Base-by-base conservation (phyloP, 768 basidiomycete species). In the Agaricus sinodeliciosus region DNA sequence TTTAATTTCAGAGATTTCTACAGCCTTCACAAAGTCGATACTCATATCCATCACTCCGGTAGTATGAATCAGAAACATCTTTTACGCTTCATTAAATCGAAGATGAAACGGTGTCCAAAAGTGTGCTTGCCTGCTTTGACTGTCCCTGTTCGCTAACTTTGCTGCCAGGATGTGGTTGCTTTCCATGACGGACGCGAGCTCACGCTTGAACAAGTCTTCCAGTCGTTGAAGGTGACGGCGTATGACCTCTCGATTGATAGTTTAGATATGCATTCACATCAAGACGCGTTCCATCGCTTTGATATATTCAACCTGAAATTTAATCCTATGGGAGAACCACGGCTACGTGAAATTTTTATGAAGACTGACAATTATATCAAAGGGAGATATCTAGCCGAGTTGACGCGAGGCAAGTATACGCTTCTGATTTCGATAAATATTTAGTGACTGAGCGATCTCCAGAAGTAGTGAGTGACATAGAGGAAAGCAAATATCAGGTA, bases 51-150 rank as follows among this genome's bases (percentile, higher is more conserved):
- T 62, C 92, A 98, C 65, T 95, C 95, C 4, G 96, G 94, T 55
- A 90, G 91, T 70, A 97, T 98, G 94, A 99, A 99, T 66, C 96
- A 99, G 68, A 99, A 99, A 67, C 96, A 99, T 71, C 72, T 99
- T 16, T 72, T 99, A 9, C 91, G 96, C 7, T 98, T 99, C 71
- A 97, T 99, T 74, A 99, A 99, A 68, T 84, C 86, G n/a, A 95
- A 95, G 65, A 94, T 96, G 91, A 94, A 93, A 71, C 83, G 82
- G 18, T 83, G 76, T 60, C 86, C 93, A 1, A 63, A 94, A 44
- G 92, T 90, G 51, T 40, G 79, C 62, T 15, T 9, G 19, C 39
- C 26, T 41, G 39, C 12, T 34, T n/a, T n/a, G n/a, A 37, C 31
- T 27, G 40, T 15, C 26, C 15, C 19, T 41, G 19, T 55, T 3